Conservation (phyloP, 257 asterid species). For the Ajuga chamaepitys region DNA sequence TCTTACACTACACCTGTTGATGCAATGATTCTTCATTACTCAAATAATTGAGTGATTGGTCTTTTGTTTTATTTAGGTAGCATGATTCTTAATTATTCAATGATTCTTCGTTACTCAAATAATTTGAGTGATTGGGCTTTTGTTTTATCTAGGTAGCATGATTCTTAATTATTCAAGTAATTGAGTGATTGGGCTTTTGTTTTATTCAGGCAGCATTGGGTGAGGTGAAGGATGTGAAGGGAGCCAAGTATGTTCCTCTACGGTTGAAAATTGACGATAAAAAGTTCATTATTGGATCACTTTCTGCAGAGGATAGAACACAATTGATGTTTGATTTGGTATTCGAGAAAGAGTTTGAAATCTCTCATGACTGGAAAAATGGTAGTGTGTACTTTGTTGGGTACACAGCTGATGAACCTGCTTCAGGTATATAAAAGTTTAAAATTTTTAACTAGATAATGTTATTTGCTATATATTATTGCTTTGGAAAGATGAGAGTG, state of each 20-base stretch:
- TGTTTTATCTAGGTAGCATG: too few species aligned
- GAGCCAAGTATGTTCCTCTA: slow-evolving; percentile 31
- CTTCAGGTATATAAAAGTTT: too few species aligned
- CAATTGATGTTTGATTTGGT: slow-evolving; percentile 64
- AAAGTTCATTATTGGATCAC: slow-evolving; percentile 42
- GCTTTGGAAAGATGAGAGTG: not conserved
- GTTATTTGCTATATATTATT: not conserved
- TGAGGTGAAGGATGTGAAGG: slow-evolving; percentile 49
- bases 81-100: too few species aligned
- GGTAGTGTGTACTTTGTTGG: slow-evolving; percentile 63
- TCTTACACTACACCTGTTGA: too few species aligned
- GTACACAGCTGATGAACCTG: slow-evolving; percentile 34
- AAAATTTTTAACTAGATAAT: too few species aligned
- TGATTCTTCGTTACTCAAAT: too few species aligned
- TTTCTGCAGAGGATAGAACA: slow-evolving; percentile 40
- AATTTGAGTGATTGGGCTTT: too few species aligned
- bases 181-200: not conserved
- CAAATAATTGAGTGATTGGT: too few species aligned
- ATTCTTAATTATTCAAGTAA: too few species aligned
- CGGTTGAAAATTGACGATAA: slow-evolving; percentile 34
- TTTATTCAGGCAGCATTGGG: slow-evolving; percentile 56
- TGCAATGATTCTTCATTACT: too few species aligned
- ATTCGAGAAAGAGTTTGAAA: slow-evolving; percentile 60
- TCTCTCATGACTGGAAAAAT: slow-evolving; percentile 67
- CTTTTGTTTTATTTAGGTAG: too few species aligned